Evolutionary conservation across 2,329 filamentous ascomycete genomes (phyloP).

Genomic region (Cercospora brassicicola): DNA sequence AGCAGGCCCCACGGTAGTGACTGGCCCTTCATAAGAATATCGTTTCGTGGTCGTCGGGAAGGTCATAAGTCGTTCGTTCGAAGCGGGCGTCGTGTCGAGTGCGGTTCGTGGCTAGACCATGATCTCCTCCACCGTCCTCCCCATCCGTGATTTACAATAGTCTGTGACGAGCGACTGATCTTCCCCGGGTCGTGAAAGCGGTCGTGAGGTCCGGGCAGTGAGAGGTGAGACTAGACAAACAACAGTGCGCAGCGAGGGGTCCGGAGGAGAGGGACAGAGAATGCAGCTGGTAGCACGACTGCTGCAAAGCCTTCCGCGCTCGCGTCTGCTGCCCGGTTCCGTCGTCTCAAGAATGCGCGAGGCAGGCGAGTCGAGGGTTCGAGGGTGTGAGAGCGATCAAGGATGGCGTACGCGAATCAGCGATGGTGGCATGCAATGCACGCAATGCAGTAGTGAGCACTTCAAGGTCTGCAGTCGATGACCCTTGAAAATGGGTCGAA

Average conservation of each 20-base stretch:
- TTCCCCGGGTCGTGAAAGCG: not conserved
- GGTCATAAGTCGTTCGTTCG: conserved; percentile 15
- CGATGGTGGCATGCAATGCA: not conserved
- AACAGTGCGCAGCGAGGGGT: conserved; percentile 7
- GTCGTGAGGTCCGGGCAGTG: conserved; percentile 3
- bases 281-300: not conserved
- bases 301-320: not conserved
- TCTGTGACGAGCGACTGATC: not conserved
- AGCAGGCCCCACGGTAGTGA: conserved; percentile 28
- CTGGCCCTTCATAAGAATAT: conserved; percentile 25
- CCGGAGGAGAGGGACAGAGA: conserved; percentile 1
- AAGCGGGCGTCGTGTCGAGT: not conserved
- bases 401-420: not conserved
- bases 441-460: not conserved
- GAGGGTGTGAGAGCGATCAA: not conserved
- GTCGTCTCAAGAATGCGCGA: conserved; percentile 15
- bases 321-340: not conserved
- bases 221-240: conserved; percentile 10
- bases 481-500: not conserved
- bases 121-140: conserved; percentile 13
- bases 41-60: conserved; percentile 8
- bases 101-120: conserved; percentile 19
- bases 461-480: not conserved
- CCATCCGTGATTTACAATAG: not conserved
- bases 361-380: conserved; percentile 1